Evolutionary conservation across 1,284 basidiomycete species (phyloP), one percentile per base, ranked within the genome.

Genomic region (Xerocomus amazonicus): DNA sequence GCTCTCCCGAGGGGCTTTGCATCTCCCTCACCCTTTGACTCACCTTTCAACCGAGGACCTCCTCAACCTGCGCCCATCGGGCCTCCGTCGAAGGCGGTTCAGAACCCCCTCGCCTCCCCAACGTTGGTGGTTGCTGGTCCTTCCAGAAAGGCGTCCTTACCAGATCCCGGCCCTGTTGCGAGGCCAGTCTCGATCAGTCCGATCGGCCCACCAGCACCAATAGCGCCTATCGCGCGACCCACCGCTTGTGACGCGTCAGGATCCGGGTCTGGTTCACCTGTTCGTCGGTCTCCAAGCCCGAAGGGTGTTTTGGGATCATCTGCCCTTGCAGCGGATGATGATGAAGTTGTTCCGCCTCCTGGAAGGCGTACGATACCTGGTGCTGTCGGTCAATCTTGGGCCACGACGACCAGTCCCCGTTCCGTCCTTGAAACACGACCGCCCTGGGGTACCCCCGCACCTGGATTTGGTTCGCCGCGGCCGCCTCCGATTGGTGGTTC

Each of bases 291-390:
- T 26, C 84, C 85, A 5, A 86, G 83, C 60, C 84, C 87, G 3
- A 87, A 87, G 61, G 79, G 80, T 39, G 70, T 81, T n/a, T 70
- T 87, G 9, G 87, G 87, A 13, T 87, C 85, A n/a, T 83, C 82
- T 9, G 86, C 87, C 13, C 74, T 90, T 35, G 78, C 80, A 4
- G 78, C 84, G 7, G 86, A 88, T 50, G 87, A 87, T 54, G 87
- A 90, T 61, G 87, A 89, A 59, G 83, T 89, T n/a, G 76, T 89
- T 13, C 73, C 74, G 12, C 70, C 73, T 9, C 71, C 72, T 16
- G 70, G 79, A 36, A 68, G 80, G 35, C 65, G 72, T 16, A 67
- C 68, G 55, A 58, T 67, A 32, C 71, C 76, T 33, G 69, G 72
- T 27, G 65, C 68, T 10, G 69, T 74, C 9, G 73, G 74, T n/a